Evolutionary conservation across 768 basidiomycete species (phyloP), one percentile per base, ranked within the genome.

Genomic region (Kwoniella bestiolae): DNA sequence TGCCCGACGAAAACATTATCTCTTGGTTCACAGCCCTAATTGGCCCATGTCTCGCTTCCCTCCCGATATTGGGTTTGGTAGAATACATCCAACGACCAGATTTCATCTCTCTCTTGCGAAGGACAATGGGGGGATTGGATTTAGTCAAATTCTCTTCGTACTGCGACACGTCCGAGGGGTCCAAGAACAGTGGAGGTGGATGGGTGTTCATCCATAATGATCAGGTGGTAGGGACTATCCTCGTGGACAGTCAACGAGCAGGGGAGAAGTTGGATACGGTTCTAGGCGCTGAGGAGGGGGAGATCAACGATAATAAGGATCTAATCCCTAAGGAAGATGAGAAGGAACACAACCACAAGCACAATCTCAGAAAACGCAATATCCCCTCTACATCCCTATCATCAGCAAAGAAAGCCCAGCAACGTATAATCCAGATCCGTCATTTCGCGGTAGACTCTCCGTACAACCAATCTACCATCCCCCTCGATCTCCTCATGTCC

Each of bases 81-180:
- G 74, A 76, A 53, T 69, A 63, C 44, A 38, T 61, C 18, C 72
- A 76, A 57, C 64, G 74, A 21, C 69, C 72, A 6, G 59, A 56
- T 23, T 70, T 68, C 35, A 63, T 64, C 44, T n/a, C 34, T 2
- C 46, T 45, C 3, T 51, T 76, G 25, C 61, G 74, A 16, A 44
- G 57, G 26, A 63, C 62, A 3, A 56, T 76, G 21, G 74, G 74
- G 11, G n/a, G 65, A 2, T 56, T 51, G 32, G 74, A 76, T 60
- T 34, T 76, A 21, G 62, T 76, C 47, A 45, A 53, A 28, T 51
- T 63, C 8, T 14, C 34, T 18, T 26, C 31, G n/a, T 76, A 66
- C 60, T 76, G 72, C 61, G 38, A 35, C 12, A 29, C 25, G 21
- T 26, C 35, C 18, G 45, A 25, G n/a, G n/a, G n/a, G n/a, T n/a